Evolutionary conservation across 148 eudicot genomes (phyloP).

Genomic region (Camellia lanceoleosa): DNA sequence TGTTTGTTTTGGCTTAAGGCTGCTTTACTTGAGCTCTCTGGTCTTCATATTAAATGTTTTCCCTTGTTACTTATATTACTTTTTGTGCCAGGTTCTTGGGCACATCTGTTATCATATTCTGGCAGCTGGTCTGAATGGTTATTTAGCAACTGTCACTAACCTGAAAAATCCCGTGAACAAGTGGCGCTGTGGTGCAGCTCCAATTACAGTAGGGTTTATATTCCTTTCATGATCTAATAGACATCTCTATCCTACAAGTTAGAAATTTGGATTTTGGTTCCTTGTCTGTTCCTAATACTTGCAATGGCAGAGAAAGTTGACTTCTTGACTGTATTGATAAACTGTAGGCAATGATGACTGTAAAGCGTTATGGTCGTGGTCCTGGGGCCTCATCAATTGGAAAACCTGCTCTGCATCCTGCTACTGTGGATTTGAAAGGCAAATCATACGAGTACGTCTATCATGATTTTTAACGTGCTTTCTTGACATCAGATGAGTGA

Average conservation of each 20-base stretch:
- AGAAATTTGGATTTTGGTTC: neutral
- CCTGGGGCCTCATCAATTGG: constrained; percentile 72
- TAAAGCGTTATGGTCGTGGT: constrained; percentile 82
- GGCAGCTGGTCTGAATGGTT: constrained; percentile 96
- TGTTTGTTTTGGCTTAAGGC: constrained; percentile 21
- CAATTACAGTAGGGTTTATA: constrained; percentile 62
- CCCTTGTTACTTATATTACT: constrained; percentile 11
- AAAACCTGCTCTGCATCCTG: constrained; percentile 88
- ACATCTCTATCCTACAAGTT: constrained; percentile 1
- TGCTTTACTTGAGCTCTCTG: neutral
- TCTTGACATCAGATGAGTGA: neutral
- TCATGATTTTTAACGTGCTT: neutral
- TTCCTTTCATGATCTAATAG: neutral
- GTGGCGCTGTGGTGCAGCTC: constrained; percentile 99
- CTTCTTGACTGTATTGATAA: constrained; percentile 10
- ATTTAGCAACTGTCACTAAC: constrained; percentile 89
- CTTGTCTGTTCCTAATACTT: neutral
- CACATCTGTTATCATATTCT: constrained; percentile 88
- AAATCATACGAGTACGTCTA: constrained; percentile 85
- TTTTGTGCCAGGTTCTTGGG: constrained; percentile 78
- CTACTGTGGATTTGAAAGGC: constrained; percentile 86
- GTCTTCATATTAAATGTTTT: neutral
- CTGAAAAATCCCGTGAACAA: constrained; percentile 80
- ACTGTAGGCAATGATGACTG: constrained; percentile 93
- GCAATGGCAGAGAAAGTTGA: constrained; percentile 1